Conservation (phyloP, 2,329 filamentous ascomycete genomes). For the Rugonectria rugulosa region DNA sequence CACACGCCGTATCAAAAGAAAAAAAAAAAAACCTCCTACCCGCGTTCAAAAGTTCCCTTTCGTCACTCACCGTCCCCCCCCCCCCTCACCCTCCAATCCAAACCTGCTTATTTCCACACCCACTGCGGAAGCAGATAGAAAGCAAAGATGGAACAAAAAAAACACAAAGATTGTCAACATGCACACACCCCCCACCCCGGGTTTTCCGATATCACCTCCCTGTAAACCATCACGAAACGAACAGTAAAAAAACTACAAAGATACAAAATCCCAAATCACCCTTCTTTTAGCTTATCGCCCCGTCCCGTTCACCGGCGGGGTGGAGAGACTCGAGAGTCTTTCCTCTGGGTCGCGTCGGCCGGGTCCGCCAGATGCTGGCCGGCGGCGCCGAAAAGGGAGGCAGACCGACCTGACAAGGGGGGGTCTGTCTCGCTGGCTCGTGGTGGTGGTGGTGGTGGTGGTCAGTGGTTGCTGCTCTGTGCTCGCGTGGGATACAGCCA, state of each 20-base stretch:
- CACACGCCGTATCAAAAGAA: too few species aligned
- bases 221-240: constrained; percentile 1
- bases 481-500: neutral
- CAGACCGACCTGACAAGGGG: too few species aligned
- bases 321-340: too few species aligned
- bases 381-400: constrained; percentile 16
- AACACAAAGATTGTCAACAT: too few species aligned
- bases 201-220: neutral
- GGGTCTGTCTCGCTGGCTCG: too few species aligned
- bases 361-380: constrained; percentile 34
- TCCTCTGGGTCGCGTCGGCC: constrained; percentile 22
- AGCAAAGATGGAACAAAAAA: too few species aligned
- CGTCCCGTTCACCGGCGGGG: constrained; percentile 9
- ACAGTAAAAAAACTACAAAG: too few species aligned
- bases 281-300: constrained; percentile 16
- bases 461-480: neutral
- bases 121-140: too few species aligned
- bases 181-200: too few species aligned
- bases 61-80: neutral
- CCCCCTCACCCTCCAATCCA: neutral
- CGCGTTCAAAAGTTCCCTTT: constrained; percentile 11
- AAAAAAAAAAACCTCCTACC: neutral
- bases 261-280: too few species aligned
- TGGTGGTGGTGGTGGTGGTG: too few species aligned
- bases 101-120: constrained; percentile 18